Evolutionary conservation across 768 basidiomycete species (phyloP).

Genomic region (Serendipita sp.): DNA sequence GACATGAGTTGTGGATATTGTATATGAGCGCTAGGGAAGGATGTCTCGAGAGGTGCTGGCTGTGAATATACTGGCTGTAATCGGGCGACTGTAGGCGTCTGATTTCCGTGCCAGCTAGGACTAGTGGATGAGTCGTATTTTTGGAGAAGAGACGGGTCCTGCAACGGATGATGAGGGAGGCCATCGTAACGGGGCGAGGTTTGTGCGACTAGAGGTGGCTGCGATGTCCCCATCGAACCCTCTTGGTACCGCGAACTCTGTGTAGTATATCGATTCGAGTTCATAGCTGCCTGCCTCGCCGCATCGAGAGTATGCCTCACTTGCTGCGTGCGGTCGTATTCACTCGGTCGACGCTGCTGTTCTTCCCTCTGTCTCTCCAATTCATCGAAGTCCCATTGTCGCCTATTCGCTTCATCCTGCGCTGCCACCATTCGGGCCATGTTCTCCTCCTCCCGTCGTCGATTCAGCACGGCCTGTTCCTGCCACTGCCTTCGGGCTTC

Average conservation of each 20-base stretch:
- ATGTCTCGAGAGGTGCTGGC: constrained; percentile 45
- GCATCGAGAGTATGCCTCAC: constrained; percentile 3
- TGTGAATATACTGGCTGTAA: not conserved
- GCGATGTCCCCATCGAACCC: constrained; percentile 6
- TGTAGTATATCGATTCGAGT: constrained; percentile 10
- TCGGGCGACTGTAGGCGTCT: not conserved
- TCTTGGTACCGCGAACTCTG: constrained; percentile 1
- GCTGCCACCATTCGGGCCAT: constrained; percentile 12
- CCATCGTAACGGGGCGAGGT: constrained; percentile 22
- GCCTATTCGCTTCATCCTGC: constrained; percentile 17
- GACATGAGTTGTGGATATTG: constrained; percentile 63
- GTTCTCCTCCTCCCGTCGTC: constrained; percentile 11
- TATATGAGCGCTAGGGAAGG: constrained; percentile 43
- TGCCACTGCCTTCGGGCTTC: constrained; percentile 2
- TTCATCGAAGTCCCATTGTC: constrained; percentile 20
- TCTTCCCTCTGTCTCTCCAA: constrained; percentile 8
- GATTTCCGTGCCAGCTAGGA: not conserved
- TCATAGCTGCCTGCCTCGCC: not conserved
- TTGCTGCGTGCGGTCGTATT: constrained; percentile 2
- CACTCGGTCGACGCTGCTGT: not conserved
- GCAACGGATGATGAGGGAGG: not conserved
- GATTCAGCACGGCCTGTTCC: not conserved
- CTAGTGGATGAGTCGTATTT: not conserved
- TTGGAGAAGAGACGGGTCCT: not conserved
- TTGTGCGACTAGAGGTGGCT: constrained; percentile 10